A percentile compares a stretch with the other conserved stretches of the same genome.
phyloP scores from a whole-genome alignment of 345 rosid genomes.

The Orychophragmus violaceus region DNA sequence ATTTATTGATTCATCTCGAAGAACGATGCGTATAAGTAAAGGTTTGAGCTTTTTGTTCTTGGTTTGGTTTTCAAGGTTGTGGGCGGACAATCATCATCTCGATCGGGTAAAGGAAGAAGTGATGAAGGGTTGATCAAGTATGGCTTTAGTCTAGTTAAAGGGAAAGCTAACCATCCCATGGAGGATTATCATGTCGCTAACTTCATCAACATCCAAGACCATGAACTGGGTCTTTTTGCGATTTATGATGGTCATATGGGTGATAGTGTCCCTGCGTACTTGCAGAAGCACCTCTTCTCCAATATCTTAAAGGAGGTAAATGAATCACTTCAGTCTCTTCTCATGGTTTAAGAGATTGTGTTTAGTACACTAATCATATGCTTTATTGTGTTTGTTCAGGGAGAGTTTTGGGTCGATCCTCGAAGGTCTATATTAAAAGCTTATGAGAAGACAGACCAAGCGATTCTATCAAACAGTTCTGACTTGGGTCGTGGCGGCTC shows the following conservation, averaged over 20 bases:
- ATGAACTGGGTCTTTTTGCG: constrained; percentile 67
- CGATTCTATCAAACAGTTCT: constrained; percentile 58
- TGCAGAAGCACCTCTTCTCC: constrained; percentile 61
- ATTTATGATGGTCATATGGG: constrained; percentile 84
- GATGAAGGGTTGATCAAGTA: constrained; percentile 45
- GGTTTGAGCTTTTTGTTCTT: background rate
- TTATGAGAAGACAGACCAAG: constrained; percentile 72
- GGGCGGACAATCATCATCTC: constrained; percentile 49
- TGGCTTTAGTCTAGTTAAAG: constrained; percentile 67
- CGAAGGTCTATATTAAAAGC: constrained; percentile 58
- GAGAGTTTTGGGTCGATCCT: constrained; percentile 70
- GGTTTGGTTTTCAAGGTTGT: constrained; percentile 31
- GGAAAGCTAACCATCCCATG: constrained; percentile 85
- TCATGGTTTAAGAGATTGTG: background rate
- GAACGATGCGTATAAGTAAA: background rate
- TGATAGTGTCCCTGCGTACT: constrained; percentile 53
- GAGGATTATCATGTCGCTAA: constrained; percentile 78
- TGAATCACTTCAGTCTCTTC: background rate
- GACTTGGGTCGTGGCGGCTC: constrained; percentile 78
- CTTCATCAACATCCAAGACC: constrained; percentile 47
- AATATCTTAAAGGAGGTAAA: constrained; percentile 71
- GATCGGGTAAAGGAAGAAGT: constrained; percentile 65
- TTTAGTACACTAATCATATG: background rate
- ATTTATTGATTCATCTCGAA: too few species aligned
- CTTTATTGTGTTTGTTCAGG: constrained; percentile 29